Evolutionary conservation across 495 filamentous ascomycete species (phyloP), one percentile per base, ranked within the genome.

Genomic region (Talaromyces nanjingensis): DNA sequence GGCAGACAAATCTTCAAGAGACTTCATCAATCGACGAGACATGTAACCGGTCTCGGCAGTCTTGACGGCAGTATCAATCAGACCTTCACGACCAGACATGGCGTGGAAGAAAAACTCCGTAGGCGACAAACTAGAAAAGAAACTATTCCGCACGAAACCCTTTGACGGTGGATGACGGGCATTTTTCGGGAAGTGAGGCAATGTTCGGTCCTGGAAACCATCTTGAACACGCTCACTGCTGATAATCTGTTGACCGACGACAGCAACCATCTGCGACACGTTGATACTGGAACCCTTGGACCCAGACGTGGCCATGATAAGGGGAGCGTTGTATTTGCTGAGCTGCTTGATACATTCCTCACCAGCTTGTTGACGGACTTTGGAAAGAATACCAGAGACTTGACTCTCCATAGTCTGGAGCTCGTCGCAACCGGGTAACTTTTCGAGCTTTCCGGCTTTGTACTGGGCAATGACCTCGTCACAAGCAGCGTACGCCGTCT

Each of bases 51-150:
- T 98, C 75, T 98, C 94, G 29, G 94, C 94, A 16, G 94, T 98
- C 79, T 98, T 98, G 76, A 98, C 94, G 34, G 94, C 94, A n/a
- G 94, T 98, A 85, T 98, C 94, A 68, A 98, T 93, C 65, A 98
- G 79, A 84, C 94, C 94, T 86, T 97, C 94, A 86, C 94, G 90
- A 71, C 94, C 94, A 49, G 91, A 94, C 78, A 98, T 97, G 65
- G 94, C 94, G 82, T 98, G 94, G 79, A 98, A 98, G 65, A 97
- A 85, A 76, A 98, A 97, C 71, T 98, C 94, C 0, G 87, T 90
- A 3, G 96, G 92, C 9, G 84, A 79, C 3, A 98, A 77, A n/a
- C 96, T 94, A 0, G 89, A 90, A 76, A 94, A 98, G 81, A 98
- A 98, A 77, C 92, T 97, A 78, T 98, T 98, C 56, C 86, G 81